Evolutionary conservation across 768 basidiomycete species (phyloP).

Genomic region (Mycena capillaripes): DNA sequence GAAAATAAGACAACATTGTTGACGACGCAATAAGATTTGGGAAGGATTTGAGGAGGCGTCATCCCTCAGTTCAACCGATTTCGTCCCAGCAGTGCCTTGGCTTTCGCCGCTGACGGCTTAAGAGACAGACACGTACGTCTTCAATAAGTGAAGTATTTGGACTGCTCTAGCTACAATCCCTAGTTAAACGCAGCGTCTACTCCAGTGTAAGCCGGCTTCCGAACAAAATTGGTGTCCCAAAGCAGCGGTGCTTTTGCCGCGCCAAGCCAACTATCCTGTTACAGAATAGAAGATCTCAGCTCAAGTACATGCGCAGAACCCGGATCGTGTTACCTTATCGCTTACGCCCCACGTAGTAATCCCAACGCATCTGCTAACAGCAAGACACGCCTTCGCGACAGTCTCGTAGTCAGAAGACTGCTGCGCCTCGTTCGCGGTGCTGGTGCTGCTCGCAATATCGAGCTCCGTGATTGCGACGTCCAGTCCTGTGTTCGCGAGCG

Average conservation of each 20-base stretch:
- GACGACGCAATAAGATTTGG: too few relatives aligned
- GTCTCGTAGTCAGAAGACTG: not conserved
- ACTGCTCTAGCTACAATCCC: too few relatives aligned
- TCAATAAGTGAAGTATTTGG: too few relatives aligned
- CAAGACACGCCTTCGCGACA: not conserved
- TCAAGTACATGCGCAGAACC: too few relatives aligned
- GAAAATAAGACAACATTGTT: too few relatives aligned
- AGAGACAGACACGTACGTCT: too few relatives aligned
- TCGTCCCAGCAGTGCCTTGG: too few relatives aligned
- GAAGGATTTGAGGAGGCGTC: too few relatives aligned
- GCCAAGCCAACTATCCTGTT: conserved; percentile 8
- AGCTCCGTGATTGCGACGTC: conserved; percentile 18
- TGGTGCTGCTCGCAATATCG: conserved; percentile 1
- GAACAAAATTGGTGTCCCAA: conserved; percentile 10
- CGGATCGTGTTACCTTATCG: not conserved
- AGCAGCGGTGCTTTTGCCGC: not conserved
- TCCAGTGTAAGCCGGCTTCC: conserved; percentile 10
- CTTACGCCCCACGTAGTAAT: conserved; percentile 15
- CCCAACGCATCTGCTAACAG: not conserved
- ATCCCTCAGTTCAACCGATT: too few relatives aligned
- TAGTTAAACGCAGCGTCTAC: conserved; percentile 6
- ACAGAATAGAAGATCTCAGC: not conserved
- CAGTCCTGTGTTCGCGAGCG: conserved; percentile 7
- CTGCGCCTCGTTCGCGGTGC: not conserved
- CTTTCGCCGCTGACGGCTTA: too few relatives aligned